Conservation (phyloP, 495 filamentous ascomycete genomes). For the Cercophora newfieldiana region DNA sequence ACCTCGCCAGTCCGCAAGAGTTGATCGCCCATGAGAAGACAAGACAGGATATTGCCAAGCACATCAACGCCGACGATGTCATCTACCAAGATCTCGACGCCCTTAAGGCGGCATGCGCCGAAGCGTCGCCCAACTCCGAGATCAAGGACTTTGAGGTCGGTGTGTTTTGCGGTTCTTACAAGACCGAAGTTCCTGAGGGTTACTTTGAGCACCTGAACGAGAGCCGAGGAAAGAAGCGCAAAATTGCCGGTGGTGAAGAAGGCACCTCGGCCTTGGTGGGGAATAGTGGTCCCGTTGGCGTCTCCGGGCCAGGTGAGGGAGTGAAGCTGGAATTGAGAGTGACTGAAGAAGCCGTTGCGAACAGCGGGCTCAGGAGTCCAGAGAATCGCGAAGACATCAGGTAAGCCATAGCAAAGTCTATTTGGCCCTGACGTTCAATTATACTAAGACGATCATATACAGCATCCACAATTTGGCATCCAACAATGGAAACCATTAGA, state of each 20-base stretch:
- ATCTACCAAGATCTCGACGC: constrained; percentile 89
- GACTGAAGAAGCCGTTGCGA: background rate
- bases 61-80: constrained; percentile 89
- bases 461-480: constrained; percentile 14
- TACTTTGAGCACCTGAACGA: constrained; percentile 87
- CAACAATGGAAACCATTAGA: background rate
- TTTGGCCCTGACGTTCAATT: background rate
- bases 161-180: constrained; percentile 90
- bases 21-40: constrained; percentile 81
- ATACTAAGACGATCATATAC: background rate
- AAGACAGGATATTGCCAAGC: constrained; percentile 64
- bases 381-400: constrained; percentile 36
- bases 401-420: constrained; percentile 15
- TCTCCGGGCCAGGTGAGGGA: background rate
- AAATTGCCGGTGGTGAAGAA: constrained; percentile 29
- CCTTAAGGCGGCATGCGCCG: constrained; percentile 75
- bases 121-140: constrained; percentile 58
- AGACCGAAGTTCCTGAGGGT: constrained; percentile 76
- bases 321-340: background rate
- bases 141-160: constrained; percentile 82
- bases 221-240: constrained; percentile 70
- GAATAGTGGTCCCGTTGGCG: constrained; percentile 29
- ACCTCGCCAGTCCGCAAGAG: constrained; percentile 79
- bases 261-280: constrained; percentile 7
- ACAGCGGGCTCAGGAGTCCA: constrained; percentile 16